Evolutionary conservation across 163 green algal genomes (phyloP).

Genomic region (Scenedesmus sp.): DNA sequence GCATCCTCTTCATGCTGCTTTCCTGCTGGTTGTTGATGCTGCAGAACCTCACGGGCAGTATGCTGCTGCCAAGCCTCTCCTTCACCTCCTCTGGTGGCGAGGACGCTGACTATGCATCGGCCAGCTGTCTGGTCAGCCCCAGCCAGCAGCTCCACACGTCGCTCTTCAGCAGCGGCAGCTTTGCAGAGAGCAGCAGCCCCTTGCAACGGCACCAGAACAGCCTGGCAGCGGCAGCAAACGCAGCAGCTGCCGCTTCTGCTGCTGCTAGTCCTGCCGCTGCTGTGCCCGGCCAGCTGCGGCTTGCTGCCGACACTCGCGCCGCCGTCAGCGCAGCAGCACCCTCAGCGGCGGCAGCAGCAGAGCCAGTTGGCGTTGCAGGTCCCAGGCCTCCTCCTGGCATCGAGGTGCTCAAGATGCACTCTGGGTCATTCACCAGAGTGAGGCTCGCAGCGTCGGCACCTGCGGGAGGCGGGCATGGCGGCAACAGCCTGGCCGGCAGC

Average conservation of each 20-base stretch:
- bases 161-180: background rate
- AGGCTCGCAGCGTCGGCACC: slow-evolving; percentile 30
- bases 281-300: background rate
- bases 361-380: background rate
- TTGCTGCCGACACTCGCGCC: background rate
- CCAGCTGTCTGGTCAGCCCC: background rate
- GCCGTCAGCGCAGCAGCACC: background rate
- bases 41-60: slow-evolving; percentile 13
- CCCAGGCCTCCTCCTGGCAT: background rate
- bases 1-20: too few relatives aligned
- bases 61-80: slow-evolving; percentile 7
- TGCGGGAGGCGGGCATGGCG: background rate
- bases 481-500: slow-evolving; percentile 4
- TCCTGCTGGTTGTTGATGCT: too few relatives aligned
- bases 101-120: background rate
- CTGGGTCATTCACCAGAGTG: slow-evolving; percentile 35
- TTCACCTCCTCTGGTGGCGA: slow-evolving; percentile 3
- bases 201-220: slow-evolving; percentile 7
- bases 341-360: background rate
- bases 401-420: slow-evolving; percentile 18
- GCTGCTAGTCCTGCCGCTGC: background rate
- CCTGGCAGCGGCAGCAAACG: slow-evolving; percentile 7
- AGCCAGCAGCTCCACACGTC: background rate
- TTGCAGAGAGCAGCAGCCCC: background rate
- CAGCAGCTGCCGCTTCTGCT: background rate